Percentiles rank a stretch among this genome's conserved stretches.
These are phyloP conservation scores for Ochetophila trinervis DNA, from an alignment of 306 rosid genomes.

Conservation along the genomic window DNA sequence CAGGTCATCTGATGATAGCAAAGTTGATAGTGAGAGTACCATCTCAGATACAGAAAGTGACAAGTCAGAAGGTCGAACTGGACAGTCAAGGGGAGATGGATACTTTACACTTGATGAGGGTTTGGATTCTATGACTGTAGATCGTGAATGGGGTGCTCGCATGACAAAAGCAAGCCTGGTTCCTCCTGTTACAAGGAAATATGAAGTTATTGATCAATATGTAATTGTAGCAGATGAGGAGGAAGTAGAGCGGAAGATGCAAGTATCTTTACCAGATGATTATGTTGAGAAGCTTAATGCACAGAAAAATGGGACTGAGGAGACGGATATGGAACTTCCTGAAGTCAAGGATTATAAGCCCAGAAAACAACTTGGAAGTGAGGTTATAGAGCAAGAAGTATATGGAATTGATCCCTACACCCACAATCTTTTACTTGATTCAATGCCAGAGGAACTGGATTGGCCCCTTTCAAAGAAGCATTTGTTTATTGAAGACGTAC, in stretches of 20 bases:
- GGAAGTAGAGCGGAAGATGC: constrained; percentile 87
- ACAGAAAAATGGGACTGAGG: constrained; percentile 93
- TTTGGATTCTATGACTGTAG: constrained; percentile 59
- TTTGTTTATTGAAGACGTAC: constrained; percentile 78
- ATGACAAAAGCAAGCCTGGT: constrained; percentile 98
- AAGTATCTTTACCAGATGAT: constrained; percentile 91
- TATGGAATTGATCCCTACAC: constrained; percentile 98
- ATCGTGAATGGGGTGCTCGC: constrained; percentile 99
- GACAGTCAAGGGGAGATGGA: constrained; percentile 54
- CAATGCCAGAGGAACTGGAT: constrained; percentile 83
- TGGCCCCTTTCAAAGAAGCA: constrained; percentile 81
- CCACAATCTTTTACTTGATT: constrained; percentile 96
- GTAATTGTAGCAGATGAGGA: constrained; percentile 85
- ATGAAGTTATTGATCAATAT: constrained; percentile 85
- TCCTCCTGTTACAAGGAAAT: constrained; percentile 98
- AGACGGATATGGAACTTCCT: constrained; percentile 96
- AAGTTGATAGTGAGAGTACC: constrained; percentile 68
- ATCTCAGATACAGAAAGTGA: constrained; percentile 70
- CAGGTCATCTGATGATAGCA: constrained; percentile 69
- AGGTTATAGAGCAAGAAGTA: constrained; percentile 96
- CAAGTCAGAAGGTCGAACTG: constrained; percentile 43
- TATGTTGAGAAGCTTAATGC: constrained; percentile 84
- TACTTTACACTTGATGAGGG: constrained; percentile 47
- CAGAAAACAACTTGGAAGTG: constrained; percentile 82
- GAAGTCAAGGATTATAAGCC: constrained; percentile 97